Percentiles rank a stretch among this genome's conserved stretches.
These are phyloP conservation scores for Cystobasidium onofrii DNA, from an alignment of 768 basidiomycete genomes.

Conservation along the genomic window DNA sequence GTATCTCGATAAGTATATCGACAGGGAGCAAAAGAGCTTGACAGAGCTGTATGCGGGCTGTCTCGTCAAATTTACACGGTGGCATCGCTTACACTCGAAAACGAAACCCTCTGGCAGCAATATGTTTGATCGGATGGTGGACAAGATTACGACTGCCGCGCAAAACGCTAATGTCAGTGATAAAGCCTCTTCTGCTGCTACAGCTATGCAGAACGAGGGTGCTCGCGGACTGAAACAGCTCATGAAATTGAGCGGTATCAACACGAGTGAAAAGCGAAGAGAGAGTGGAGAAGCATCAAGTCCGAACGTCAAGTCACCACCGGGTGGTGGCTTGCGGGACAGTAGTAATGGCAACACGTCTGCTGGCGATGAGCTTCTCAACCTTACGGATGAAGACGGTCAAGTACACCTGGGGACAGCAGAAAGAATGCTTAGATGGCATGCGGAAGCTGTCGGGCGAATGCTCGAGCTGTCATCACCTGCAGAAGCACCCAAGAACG, in stretches of 20 bases:
- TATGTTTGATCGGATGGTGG: conserved; percentile 77
- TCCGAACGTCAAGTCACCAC: conserved; percentile 37
- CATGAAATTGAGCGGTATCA: conserved; percentile 69
- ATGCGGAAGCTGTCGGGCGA: conserved; percentile 90
- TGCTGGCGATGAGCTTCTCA: conserved; percentile 56
- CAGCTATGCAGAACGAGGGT: conserved; percentile 35
- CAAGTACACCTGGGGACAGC: conserved; percentile 64
- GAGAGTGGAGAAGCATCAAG: neutral
- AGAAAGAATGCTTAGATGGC: conserved; percentile 91
- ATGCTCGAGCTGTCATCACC: conserved; percentile 78
- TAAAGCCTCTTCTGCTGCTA: conserved; percentile 39
- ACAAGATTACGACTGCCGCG: conserved; percentile 71
- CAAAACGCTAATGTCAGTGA: conserved; percentile 54
- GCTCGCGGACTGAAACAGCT: conserved; percentile 38
- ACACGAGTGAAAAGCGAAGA: conserved; percentile 34
- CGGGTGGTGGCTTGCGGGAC: neutral
- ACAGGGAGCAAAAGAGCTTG: conserved; percentile 77
- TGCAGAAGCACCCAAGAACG: conserved; percentile 80
- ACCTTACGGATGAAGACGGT: conserved; percentile 65
- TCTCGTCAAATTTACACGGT: conserved; percentile 68
- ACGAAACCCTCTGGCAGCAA: conserved; percentile 50
- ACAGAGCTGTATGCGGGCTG: conserved; percentile 67
- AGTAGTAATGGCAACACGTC: conserved; percentile 25
- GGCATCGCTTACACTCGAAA: conserved; percentile 54
- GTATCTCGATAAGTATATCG: conserved; percentile 86